A percentile compares a stretch with the other conserved stretches of the same genome.
These are phyloP conservation scores for Symbiodinium natans DNA, from an alignment of 73 alveolate genomes.

Conservation along the genomic window DNA sequence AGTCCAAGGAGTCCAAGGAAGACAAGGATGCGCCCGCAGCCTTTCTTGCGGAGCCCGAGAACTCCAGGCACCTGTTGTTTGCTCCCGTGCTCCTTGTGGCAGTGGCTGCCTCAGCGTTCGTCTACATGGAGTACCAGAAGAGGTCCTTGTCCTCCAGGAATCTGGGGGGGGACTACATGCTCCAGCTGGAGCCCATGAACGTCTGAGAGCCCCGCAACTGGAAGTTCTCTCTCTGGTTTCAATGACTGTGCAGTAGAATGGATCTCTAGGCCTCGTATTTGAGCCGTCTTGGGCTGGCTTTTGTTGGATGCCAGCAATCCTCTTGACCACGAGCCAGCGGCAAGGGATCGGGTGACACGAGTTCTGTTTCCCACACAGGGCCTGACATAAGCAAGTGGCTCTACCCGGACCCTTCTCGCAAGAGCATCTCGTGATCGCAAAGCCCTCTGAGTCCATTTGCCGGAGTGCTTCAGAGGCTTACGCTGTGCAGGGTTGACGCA, in stretches of 20 bases:
- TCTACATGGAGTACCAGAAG: slow-evolving; percentile 38
- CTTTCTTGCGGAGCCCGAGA: too few species aligned
- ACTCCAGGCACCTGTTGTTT: not conserved
- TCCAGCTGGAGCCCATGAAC: slow-evolving; percentile 61
- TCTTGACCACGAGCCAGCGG: not conserved
- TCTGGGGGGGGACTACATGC: not conserved
- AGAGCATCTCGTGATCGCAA: not conserved
- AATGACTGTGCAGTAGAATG: not conserved
- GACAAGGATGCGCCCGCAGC: not conserved
- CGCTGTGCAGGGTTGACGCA: not conserved
- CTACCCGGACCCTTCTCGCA: not conserved
- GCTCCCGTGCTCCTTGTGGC: slow-evolving; percentile 33
- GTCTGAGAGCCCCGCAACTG: slow-evolving; percentile 36
- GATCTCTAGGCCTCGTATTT: too few species aligned
- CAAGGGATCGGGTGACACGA: not conserved
- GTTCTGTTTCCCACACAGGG: too few species aligned
- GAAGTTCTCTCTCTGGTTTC: not conserved
- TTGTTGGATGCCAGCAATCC: not conserved
- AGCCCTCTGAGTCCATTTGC: not conserved
- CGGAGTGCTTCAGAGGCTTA: not conserved
- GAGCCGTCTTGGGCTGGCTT: not conserved
- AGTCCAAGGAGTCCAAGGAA: not conserved
- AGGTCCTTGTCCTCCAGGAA: not conserved
- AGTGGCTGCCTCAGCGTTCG: slow-evolving; percentile 2
- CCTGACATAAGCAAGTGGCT: too few species aligned